Evolutionary conservation across 2,329 filamentous ascomycete genomes (phyloP), one percentile per base, ranked within the genome.

Genomic region (Xylariaceae sp.): DNA sequence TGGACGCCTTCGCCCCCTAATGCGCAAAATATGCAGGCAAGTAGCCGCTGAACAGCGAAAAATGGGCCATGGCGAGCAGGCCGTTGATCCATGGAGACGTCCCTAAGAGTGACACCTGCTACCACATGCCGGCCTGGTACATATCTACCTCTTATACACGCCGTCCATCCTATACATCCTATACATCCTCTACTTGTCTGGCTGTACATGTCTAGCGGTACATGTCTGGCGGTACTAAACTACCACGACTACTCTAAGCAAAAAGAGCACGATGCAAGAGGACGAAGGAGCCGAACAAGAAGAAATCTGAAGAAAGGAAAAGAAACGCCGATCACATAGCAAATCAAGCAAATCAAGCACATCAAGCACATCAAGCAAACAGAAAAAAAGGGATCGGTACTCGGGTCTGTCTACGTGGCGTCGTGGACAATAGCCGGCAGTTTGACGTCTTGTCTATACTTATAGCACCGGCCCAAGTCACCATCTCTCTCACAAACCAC

Each of bases 81-180:
- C 47, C 55, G 41, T 55, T 55, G 54, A 53, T 57, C 53, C 40
- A 61, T 56, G 57, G 51, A 55, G 47, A 51, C 57, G 26, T 45
- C 51, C 55, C 55, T 61, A 56, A 58, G 64, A 51, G 64, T 65
- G 62, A 65, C 62, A 65, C 62, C 59, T 65, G 62, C 57, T 59
- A 59, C 59, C 60, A 50, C 45, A 48, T 51, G 19, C 19, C 19
- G 37, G 27, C 29, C 48, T 34, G 1, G 9, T 44, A 44, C 27
- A 12, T 32, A 9, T 9, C n/a, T 29, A 29, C 41, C 2, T 43
- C n/a, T 41, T 27, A 35, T 35, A 35, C 32, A 35, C 9, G 32
- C 41, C 11, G 41, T 19, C 19, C 19, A 19, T 19, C 19, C 19
- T 19, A 34, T 34, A 34, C 32, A 34, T 34, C 1, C 32, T 1